Evolutionary conservation across 2,329 filamentous ascomycete species (phyloP).

Genomic region (Myriosclerotinia duriaeana): DNA sequence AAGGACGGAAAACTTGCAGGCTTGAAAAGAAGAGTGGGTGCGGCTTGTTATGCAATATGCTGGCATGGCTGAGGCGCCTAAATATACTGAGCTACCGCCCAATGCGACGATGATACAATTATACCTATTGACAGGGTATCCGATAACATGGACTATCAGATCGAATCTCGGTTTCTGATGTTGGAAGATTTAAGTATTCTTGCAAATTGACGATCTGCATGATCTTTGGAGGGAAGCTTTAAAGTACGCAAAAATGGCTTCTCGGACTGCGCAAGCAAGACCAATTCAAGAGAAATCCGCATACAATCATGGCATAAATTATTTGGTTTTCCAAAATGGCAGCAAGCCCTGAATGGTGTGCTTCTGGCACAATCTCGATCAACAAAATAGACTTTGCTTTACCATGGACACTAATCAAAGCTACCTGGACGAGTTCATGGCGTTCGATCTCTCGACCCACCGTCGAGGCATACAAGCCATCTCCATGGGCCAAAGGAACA

Average conservation of each 20-base stretch:
- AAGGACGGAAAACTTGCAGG: no score
- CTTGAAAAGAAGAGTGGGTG: no score
- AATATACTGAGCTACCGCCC: no score
- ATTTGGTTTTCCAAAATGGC: slow-evolving; percentile 3
- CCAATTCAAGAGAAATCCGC: neutral
- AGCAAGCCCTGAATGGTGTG: neutral
- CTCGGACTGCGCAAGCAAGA: slow-evolving; percentile 7
- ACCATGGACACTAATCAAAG: slow-evolving; percentile 12
- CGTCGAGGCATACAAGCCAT: slow-evolving; percentile 13
- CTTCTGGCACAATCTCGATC: neutral
- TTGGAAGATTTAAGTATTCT: no score
- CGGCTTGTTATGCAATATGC: no score
- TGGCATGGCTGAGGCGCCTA: no score
- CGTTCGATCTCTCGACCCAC: slow-evolving; percentile 20
- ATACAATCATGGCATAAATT: slow-evolving; percentile 3
- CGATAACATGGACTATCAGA: no score
- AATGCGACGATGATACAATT: no score
- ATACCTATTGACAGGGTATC: no score
- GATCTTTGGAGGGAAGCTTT: no score
- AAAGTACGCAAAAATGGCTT: slow-evolving; percentile 3
- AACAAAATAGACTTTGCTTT: slow-evolving; percentile 5
- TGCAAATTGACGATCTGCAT: no score
- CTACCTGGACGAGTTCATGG: slow-evolving; percentile 15
- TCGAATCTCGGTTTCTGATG: no score
- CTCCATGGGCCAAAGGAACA: slow-evolving; percentile 17